Conservation (phyloP, 768 basidiomycete species). For the Chalciporus pseudorubinellus region DNA sequence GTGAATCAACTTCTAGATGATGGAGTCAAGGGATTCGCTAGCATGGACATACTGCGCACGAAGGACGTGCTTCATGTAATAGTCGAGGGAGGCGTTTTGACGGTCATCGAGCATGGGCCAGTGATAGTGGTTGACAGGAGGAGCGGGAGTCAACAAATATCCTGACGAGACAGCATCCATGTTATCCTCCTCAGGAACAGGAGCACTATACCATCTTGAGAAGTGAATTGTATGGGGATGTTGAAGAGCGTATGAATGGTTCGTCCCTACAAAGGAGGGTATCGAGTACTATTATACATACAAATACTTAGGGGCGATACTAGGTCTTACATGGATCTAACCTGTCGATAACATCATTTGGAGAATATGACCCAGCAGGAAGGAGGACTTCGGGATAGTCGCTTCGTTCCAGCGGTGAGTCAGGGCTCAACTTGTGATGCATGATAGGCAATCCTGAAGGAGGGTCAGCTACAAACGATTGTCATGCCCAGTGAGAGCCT, state of each 20-base stretch:
- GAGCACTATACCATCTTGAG: slow-evolving; percentile 17
- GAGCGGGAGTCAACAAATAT: slow-evolving; percentile 9
- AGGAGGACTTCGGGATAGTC: slow-evolving; percentile 31
- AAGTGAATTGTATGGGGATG: slow-evolving; percentile 30
- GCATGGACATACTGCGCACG: slow-evolving; percentile 70
- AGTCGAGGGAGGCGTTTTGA: slow-evolving; percentile 24
- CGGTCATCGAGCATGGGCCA: slow-evolving; percentile 13
- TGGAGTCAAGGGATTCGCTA: slow-evolving; percentile 41
- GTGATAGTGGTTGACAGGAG: slow-evolving; percentile 9
- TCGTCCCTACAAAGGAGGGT: slow-evolving; percentile 8
- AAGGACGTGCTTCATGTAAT: slow-evolving; percentile 64
- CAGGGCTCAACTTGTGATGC: slow-evolving; percentile 30
- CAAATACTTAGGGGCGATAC: slow-evolving; percentile 68
- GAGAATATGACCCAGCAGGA: slow-evolving; percentile 28
- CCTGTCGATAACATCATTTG: slow-evolving; percentile 46
- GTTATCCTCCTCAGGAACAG: slow-evolving; percentile 16
- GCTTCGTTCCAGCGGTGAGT: slow-evolving; percentile 32
- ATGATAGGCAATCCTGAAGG: slow-evolving; percentile 28
- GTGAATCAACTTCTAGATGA: slow-evolving; percentile 54
- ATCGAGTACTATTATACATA: slow-evolving; percentile 66
- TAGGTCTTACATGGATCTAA: slow-evolving; percentile 71
- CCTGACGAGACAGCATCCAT: slow-evolving; percentile 22
- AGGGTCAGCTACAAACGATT: not conserved
- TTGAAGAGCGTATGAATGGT: not conserved
- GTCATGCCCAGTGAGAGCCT: not conserved